These are phyloP conservation scores for Aspergillus felis DNA, from an alignment of 2,329 filamentous ascomycete genomes.

Conservation along the genomic window DNA sequence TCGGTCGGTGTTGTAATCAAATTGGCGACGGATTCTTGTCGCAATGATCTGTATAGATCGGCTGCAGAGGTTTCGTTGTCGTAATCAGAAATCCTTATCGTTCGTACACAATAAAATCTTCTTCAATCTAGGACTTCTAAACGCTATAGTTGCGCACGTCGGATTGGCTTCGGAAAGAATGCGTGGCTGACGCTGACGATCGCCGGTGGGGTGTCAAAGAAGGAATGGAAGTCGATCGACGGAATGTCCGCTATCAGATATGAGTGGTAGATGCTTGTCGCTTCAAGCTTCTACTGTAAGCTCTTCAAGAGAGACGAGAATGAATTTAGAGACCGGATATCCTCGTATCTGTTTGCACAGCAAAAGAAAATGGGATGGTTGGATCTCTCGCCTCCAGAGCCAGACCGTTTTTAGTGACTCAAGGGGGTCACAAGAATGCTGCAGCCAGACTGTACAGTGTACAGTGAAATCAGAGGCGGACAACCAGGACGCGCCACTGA, in stretches of 20 bases:
- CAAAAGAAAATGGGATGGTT: constrained; percentile 14
- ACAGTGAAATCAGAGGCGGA: constrained; percentile 32
- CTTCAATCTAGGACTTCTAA: constrained; percentile 13
- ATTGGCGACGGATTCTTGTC: constrained; percentile 1
- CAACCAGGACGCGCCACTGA: constrained; percentile 36
- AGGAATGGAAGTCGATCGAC: constrained; percentile 30
- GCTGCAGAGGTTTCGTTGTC: constrained; percentile 3
- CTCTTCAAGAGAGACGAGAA: constrained; percentile 15
- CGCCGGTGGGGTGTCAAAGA: constrained; percentile 21
- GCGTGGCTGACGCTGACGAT: constrained; percentile 27
- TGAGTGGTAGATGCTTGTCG: constrained; percentile 1
- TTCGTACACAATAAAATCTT: constrained; percentile 2
- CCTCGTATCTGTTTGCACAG: constrained; percentile 24
- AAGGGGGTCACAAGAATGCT: constrained; percentile 15
- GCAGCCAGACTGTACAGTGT: constrained; percentile 16
- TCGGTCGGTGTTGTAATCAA: background rate
- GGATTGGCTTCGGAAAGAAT: constrained; percentile 12
- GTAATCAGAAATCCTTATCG: constrained; percentile 5
- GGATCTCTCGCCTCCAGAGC: constrained; percentile 7
- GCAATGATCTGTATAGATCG: constrained; percentile 7
- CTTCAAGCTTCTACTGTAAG: background rate
- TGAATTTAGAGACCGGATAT: constrained; percentile 18
- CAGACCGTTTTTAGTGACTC: constrained; percentile 14
- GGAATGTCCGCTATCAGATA: constrained; percentile 30
- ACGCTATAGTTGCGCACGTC: constrained; percentile 11